These are phyloP conservation scores for Moesziomyces sp. DNA, from an alignment of 1,284 basidiomycete genomes.

Conservation along the genomic window DNA sequence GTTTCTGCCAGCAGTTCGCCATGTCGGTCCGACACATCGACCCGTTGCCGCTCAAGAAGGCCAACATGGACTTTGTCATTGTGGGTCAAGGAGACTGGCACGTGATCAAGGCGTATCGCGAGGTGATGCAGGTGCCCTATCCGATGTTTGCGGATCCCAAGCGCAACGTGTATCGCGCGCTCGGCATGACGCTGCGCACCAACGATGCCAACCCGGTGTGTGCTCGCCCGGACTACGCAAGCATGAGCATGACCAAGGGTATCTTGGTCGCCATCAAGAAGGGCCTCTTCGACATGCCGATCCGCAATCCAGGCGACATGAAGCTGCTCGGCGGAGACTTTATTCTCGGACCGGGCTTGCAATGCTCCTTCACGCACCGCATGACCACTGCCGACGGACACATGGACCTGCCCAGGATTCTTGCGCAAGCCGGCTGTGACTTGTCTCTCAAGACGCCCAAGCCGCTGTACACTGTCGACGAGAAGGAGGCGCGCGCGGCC, in stretches of 20 bases:
- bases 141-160: conserved; percentile 81
- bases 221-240: conserved; percentile 75
- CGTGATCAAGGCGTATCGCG: conserved; percentile 78
- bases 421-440: conserved; percentile 61
- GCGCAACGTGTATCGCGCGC: conserved; percentile 75
- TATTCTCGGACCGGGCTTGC: conserved; percentile 77
- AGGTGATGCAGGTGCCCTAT: conserved; percentile 72
- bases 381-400: conserved; percentile 61
- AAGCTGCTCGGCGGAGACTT: conserved; percentile 88
- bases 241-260: conserved; percentile 75
- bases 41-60: conserved; percentile 72
- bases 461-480: conserved; percentile 23
- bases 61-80: conserved; percentile 75
- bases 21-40: conserved; percentile 74
- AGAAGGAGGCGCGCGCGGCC: conserved; percentile 36
- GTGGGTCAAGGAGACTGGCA: conserved; percentile 80
- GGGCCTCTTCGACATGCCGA: conserved; percentile 74
- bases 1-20: conserved; percentile 85
- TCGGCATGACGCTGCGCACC: conserved; percentile 78
- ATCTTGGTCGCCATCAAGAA: conserved; percentile 76
- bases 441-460: conserved; percentile 53
- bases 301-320: conserved; percentile 81
- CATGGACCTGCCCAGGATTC: conserved; percentile 56
- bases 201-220: conserved; percentile 71
- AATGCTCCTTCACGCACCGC: conserved; percentile 44